Base-by-base conservation (phyloP, 129 eudicot genomes). In the Solidago caesia region DNA sequence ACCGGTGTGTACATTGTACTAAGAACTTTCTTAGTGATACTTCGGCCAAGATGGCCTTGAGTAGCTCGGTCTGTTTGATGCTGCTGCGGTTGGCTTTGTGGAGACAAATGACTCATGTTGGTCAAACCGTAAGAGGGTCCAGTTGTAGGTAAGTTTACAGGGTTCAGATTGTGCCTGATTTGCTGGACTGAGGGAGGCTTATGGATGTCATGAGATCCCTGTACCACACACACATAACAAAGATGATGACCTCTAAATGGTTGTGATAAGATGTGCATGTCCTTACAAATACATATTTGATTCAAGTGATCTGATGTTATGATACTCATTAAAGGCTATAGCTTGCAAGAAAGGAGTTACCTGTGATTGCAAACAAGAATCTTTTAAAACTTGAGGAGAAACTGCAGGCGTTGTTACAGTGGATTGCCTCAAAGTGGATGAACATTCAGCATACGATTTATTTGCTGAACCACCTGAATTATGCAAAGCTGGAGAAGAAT, bases 1-100 rank as follows among this genome's bases (percentile, higher is more conserved):
- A 65, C 70, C 7, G 77, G 59, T 9, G 29, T 26, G 21, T 45
- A 61, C 33, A 72, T 58, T 70, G 52, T 57, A 53, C 61, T 44
- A 71, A 21, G 68, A 14, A 51, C 59, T 49, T 56, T 29, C 7
- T 42, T 33, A 21, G 15, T 45, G 64, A 49, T 56, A 64, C 77
- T 5, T 66, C 5, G 5, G 42, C 27, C 6, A 29, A 7, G 58
- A 14, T 39, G 29, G 27, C 53, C 1, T 63, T 21, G 64, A 51
- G 64, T 6, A 10, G 70, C 39, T 51, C 41, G 44, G 62, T 33
- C 66, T 43, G 21, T 44, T 16, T 15, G 41, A 64, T 2, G 25
- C 47, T 43, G 42, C 13, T 9, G 67, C 14, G 16, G 67, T 62
- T 62, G 25, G 68, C 9, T 42, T 13, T 29, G 44, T 12, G 45